Conservation (phyloP, 208 protist genomes). For the Trypanosoma cruzi region DNA sequence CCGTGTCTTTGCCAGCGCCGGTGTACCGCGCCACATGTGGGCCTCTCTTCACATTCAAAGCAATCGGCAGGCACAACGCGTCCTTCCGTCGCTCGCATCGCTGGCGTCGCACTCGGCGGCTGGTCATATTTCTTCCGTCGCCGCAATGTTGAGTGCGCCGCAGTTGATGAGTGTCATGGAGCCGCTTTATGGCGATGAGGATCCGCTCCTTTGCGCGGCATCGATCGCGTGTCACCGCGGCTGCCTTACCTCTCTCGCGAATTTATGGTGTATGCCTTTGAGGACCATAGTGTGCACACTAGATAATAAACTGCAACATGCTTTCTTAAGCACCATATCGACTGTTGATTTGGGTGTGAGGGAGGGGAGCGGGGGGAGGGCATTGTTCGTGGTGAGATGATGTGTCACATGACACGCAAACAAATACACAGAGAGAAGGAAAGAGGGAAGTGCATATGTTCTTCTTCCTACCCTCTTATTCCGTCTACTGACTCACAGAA, state of each 20-base stretch:
- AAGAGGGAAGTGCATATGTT: not conserved
- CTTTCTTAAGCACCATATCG: not conserved
- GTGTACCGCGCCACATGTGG: conserved; percentile 74
- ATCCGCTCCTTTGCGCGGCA: not conserved
- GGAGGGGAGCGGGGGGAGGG: not conserved
- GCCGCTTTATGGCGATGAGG: not conserved
- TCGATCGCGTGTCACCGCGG: not conserved
- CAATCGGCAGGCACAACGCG: conserved; percentile 50
- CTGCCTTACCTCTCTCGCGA: not conserved
- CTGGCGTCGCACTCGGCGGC: conserved; percentile 28
- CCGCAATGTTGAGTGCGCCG: conserved; percentile 4
- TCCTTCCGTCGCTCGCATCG: conserved; percentile 62
- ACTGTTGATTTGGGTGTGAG: not conserved
- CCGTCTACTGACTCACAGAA: not conserved
- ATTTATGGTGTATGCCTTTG: conserved; percentile 18
- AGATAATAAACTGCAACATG: conserved; percentile 26
- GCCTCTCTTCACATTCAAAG: conserved; percentile 69
- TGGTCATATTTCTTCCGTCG: not conserved
- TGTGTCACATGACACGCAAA: not conserved
- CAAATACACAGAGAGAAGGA: too few species aligned
- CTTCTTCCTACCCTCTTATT: not conserved
- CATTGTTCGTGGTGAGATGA: too few species aligned
- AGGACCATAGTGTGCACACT: conserved; percentile 35
- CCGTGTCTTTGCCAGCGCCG: conserved; percentile 77
- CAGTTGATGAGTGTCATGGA: conserved; percentile 1